Percentiles rank a stretch among this genome's conserved stretches.
phyloP scores from a whole-genome alignment of 192 early-diverging fungal species.

The Umbelopsis vinacea region DNA sequence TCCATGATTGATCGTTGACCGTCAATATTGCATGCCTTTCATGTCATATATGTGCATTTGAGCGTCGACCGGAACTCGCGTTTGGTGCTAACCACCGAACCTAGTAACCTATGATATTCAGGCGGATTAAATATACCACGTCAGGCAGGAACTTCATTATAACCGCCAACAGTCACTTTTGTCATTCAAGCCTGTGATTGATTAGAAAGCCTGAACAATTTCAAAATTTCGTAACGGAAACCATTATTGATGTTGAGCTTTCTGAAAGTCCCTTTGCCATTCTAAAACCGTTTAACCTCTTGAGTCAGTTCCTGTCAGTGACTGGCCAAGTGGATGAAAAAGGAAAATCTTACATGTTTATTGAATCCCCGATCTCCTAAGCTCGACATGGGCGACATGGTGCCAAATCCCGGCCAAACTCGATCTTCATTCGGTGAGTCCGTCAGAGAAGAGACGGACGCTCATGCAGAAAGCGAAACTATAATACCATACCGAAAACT shows the following conservation, averaged over 20 bases:
- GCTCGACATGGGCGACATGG: too few species aligned
- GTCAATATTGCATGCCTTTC: background rate
- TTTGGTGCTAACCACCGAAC: slow-evolving; percentile 34
- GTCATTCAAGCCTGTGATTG: too few species aligned
- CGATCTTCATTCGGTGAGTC: background rate
- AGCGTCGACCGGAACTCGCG: slow-evolving; percentile 34
- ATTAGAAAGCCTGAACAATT: too few species aligned
- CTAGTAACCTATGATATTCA: background rate
- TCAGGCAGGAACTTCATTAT: too few species aligned
- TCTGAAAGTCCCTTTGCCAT: background rate
- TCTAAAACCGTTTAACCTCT: background rate
- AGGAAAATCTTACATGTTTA: too few species aligned
- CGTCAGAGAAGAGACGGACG: background rate
- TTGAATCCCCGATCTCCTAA: too few species aligned
- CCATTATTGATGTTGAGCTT: background rate
- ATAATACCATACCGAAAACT: background rate
- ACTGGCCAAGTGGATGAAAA: too few species aligned
- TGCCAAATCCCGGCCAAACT: background rate
- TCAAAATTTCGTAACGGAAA: too few species aligned
- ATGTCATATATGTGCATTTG: slow-evolving; percentile 37
- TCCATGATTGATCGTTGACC: background rate
- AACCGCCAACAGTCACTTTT: too few species aligned
- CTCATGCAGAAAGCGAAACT: background rate
- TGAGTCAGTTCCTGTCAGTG: too few species aligned
- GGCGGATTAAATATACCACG: too few species aligned